Conservation (phyloP, 2,329 filamentous ascomycete genomes). For the Sphaerulina populicola region DNA sequence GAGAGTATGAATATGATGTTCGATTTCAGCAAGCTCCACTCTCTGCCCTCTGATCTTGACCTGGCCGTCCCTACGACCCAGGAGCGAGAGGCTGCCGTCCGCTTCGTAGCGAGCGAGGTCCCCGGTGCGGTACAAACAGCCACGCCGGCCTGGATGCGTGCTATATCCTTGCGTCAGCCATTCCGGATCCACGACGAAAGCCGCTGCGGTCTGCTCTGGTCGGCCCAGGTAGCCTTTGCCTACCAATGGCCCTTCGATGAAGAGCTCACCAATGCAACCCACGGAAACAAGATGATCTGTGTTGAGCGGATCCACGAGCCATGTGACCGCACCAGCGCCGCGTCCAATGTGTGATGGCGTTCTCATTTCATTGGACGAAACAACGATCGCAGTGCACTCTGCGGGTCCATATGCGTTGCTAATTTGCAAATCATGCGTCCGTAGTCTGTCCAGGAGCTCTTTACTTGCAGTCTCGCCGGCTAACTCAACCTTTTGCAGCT, state of each 20-base stretch:
- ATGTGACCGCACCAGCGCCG: not conserved
- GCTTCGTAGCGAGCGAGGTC: constrained; percentile 26
- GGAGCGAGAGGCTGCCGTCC: constrained; percentile 30
- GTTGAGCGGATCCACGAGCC: not conserved
- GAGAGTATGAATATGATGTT: not conserved
- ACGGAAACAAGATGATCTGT: not conserved
- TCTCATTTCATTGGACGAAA: not conserved
- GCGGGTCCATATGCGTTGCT: constrained; percentile 5
- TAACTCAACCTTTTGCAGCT: not conserved
- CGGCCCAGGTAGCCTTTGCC: constrained; percentile 37
- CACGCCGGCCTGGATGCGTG: not conserved
- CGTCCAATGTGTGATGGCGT: not conserved
- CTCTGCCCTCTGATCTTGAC: constrained; percentile 22
- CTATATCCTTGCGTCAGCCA: constrained; percentile 32
- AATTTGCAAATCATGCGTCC: not conserved
- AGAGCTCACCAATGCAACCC: constrained; percentile 35
- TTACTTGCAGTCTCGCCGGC: not conserved
- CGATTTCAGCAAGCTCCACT: constrained; percentile 21
- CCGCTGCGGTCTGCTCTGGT: not conserved
- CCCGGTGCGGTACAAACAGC: constrained; percentile 16
- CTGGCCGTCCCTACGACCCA: constrained; percentile 34
- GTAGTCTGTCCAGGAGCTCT: not conserved
- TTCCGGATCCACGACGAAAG: not conserved
- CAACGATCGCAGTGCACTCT: constrained; percentile 1
- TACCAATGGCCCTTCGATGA: constrained; percentile 42